phyloP scores from a whole-genome alignment of 805 yeast genomes.

The Ogataea wickerhamii region DNA sequence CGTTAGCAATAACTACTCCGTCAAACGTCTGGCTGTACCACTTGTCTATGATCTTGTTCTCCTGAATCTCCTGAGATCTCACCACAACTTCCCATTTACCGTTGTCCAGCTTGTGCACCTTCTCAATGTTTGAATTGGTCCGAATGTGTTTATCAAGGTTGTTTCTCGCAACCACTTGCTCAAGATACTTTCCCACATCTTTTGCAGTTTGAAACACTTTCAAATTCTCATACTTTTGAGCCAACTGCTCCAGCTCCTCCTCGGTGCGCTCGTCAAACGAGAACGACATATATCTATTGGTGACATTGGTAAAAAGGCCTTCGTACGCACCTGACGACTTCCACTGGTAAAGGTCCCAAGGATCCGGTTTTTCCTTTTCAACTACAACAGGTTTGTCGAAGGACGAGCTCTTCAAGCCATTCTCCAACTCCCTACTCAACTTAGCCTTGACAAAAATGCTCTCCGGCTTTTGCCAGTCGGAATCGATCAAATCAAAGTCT shows the following conservation, averaged over 20 bases:
- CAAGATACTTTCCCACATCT: slow-evolving; percentile 53
- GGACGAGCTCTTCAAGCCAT: not conserved
- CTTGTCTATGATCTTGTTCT: slow-evolving; percentile 18
- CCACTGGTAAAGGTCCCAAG: slow-evolving; percentile 31
- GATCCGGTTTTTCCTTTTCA: slow-evolving; percentile 11
- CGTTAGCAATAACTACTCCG: slow-evolving; percentile 39
- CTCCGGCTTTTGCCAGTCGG: not conserved
- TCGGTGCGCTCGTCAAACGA: slow-evolving; percentile 35
- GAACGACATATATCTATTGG: slow-evolving; percentile 62
- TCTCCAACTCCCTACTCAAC: not conserved
- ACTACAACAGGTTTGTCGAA: slow-evolving; percentile 29
- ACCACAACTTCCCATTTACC: slow-evolving; percentile 37
- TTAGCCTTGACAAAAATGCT: not conserved
- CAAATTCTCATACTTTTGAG: slow-evolving; percentile 8
- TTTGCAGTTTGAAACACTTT: slow-evolving; percentile 54
- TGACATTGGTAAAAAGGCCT: slow-evolving; percentile 65
- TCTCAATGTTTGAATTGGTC: slow-evolving; percentile 44
- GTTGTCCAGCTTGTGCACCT: slow-evolving; percentile 29
- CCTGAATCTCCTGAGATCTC: slow-evolving; percentile 5
- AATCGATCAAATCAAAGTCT: not conserved
- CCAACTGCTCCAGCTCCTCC: slow-evolving; percentile 35
- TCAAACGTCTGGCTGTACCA: slow-evolving; percentile 43
- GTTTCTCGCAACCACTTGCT: slow-evolving; percentile 39
- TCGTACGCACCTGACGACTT: slow-evolving; percentile 54
- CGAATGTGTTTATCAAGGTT: slow-evolving; percentile 37